Evolutionary conservation across 2,329 filamentous ascomycete species (phyloP), one percentile per base, ranked within the genome.

Genomic region (Fusarium sp.): DNA sequence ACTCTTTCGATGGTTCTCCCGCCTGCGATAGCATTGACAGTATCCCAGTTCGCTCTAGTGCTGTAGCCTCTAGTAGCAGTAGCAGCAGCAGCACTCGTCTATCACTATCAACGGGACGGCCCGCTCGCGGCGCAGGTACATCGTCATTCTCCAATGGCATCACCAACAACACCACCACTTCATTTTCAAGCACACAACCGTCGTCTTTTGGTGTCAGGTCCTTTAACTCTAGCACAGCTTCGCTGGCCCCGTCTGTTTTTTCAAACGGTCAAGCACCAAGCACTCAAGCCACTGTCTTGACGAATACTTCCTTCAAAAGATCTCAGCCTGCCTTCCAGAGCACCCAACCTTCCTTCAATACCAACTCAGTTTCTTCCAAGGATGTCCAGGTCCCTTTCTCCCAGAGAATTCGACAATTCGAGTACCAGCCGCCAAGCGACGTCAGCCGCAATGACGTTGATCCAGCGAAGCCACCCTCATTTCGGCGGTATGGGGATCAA

Each of bases 221-320:
- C 9, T 70, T 68, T 16, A 78, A 74, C 33, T 77, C 77, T 6
- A 81, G 77, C 54, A 77, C 63, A 35, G 62, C 66, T 4, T 81
- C 80, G 1, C 67, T 80, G 26, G 71, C 63, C 4, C 74, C 78
- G 0, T 74, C 63, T 8, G 64, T 80, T 23, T 84, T 82, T 20
- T 58, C 65, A 61, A 47, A 73, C 16, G 68, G 73, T 3, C 53
- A 39, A 13, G 63, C 63, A 1, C 62, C 68, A 6, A 75, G 75
- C 15, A 81, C 75, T 2, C 78, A 82, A 57, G 76, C 77, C 18
- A 83, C 80, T 1, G 47, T 77, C n/a, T 26, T 55, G 1, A 57
- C 68, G 2, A 61, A 71, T 9, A 42, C 20, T 8, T 70, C 68
- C 6, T 68, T 68, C 20, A 64, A 46, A 20, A 60, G 33, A 18